A percentile compares a stretch with the other conserved stretches of the same genome.
Evolutionary conservation across 2,329 filamentous ascomycete genomes (phyloP).

Genomic region (Cercospora zeae-maydis): DNA sequence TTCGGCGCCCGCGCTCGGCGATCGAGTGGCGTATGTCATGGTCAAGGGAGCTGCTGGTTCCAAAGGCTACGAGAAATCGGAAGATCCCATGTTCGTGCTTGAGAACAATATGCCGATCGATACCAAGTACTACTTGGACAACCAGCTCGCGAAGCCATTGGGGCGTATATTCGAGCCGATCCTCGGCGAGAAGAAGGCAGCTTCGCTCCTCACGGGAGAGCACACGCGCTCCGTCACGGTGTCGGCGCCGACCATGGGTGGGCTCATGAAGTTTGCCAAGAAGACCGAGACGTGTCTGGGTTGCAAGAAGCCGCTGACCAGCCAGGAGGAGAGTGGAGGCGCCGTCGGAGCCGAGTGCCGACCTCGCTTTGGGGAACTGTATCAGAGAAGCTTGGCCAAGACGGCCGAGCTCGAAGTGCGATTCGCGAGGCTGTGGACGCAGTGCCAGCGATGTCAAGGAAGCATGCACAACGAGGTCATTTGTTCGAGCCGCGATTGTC

Average conservation of each 20-base stretch:
- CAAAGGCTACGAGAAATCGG: slow-evolving; percentile 95
- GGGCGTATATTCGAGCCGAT: slow-evolving; percentile 97
- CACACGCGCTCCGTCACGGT: slow-evolving; percentile 94
- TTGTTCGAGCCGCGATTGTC: slow-evolving; percentile 92
- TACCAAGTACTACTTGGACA: slow-evolving; percentile 97
- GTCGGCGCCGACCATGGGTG: slow-evolving; percentile 83
- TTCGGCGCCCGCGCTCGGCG: slow-evolving; percentile 85
- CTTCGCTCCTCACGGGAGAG: slow-evolving; percentile 80
- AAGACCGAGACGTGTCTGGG: slow-evolving; percentile 98
- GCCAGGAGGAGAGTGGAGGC: slow-evolving; percentile 73
- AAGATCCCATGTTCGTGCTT: slow-evolving; percentile 94
- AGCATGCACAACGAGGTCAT: slow-evolving; percentile 99
- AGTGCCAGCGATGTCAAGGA: slow-evolving; percentile 95
- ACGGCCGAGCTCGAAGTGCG: slow-evolving; percentile 89
- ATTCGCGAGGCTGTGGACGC: slow-evolving; percentile 92
- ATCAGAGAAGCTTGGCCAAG: slow-evolving; percentile 83
- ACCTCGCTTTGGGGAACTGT: slow-evolving; percentile 83
- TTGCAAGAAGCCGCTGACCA: slow-evolving; percentile 90
- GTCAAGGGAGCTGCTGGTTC: slow-evolving; percentile 83
- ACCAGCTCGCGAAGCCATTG: slow-evolving; percentile 92
- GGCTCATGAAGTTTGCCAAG: slow-evolving; percentile 97
- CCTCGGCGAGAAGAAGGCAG: slow-evolving; percentile 85
- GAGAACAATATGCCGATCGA: slow-evolving; percentile 98
- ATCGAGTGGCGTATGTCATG: slow-evolving; percentile 98
- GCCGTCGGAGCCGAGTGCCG: slow-evolving; percentile 86